Evolutionary conservation across 148 eudicot species (phyloP), one percentile per base, ranked within the genome.

Genomic region (Camellia granthamiana): DNA sequence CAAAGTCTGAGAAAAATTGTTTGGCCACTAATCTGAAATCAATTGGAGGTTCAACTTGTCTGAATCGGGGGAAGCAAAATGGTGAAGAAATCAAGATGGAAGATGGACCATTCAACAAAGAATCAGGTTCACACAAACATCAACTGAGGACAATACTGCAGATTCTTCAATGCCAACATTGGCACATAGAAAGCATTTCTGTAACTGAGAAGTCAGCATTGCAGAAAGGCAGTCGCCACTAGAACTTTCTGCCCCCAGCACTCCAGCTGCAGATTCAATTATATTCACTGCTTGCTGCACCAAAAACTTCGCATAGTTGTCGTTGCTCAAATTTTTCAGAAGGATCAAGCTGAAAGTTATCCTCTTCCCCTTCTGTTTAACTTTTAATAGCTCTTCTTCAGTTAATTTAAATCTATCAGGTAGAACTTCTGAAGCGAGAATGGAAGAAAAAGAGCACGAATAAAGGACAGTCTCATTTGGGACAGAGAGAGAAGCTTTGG

Each of bases 61-160:
- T 92, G 78, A 87, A 95, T 74, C 90, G 84, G 42, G 98, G 97
- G 86, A 92, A 90, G 84, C 97, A 84, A 90, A 95, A 85, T 14
- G 99, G 99, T 77, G 99, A 90, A 73, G 97, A 91, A 76, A 95
- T 92, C 82, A 92, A 88, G 86, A 95, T 88, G 60, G 97, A 90
- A 85, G 97, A 88, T 21, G 99, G 99, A 84, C 99, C 99, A 82
- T 95, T 95, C 72, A 92, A 86, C 89, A 86, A 72, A 47, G 99
- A 93, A 87, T 95, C 93, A 76, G 99, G 99, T 81, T 89, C 93
- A 77, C 83, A 86, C 82, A 95, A 91, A 86, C 88, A 85, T 77
- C 78, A 81, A 96, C 83, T 74, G 84, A 80, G 69, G 90, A 81
- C 74, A 46, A 47, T 54, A 86, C 38, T n/a, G 52, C 56, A 55